These are phyloP conservation scores for Ceratobasidium sp. DNA, from an alignment of 1,284 basidiomycete genomes.

Conservation along the genomic window DNA sequence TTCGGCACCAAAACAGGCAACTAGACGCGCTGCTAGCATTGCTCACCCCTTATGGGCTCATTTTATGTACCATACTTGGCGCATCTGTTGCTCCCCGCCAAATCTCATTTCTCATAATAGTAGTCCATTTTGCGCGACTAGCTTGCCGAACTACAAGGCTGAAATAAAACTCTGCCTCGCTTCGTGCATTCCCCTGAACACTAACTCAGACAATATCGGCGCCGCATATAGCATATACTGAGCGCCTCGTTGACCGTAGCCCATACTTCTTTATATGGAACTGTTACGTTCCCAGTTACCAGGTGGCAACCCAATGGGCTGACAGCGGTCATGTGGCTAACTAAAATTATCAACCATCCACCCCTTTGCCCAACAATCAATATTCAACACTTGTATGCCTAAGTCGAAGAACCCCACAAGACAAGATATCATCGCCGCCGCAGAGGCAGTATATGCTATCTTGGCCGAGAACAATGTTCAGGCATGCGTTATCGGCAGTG, in stretches of 20 bases:
- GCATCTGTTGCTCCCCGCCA: no score
- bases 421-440: background rate
- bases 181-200: background rate
- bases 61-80: no score
- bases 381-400: background rate
- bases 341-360: background rate
- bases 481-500: constrained; percentile 12
- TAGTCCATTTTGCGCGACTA: no score
- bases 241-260: background rate
- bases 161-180: background rate
- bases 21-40: no score
- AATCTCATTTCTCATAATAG: no score
- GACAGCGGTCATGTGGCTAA: background rate
- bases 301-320: background rate
- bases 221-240: background rate
- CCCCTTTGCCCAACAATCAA: background rate
- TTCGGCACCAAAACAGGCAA: no score
- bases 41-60: no score
- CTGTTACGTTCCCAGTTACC: no score
- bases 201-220: background rate
- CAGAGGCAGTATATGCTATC: background rate
- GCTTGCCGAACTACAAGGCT: no score
- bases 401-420: background rate
- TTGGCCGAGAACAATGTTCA: background rate
- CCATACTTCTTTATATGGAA: no score